Base-by-base conservation (phyloP, 306 rosid genomes). In the Fagus sylvatica region DNA sequence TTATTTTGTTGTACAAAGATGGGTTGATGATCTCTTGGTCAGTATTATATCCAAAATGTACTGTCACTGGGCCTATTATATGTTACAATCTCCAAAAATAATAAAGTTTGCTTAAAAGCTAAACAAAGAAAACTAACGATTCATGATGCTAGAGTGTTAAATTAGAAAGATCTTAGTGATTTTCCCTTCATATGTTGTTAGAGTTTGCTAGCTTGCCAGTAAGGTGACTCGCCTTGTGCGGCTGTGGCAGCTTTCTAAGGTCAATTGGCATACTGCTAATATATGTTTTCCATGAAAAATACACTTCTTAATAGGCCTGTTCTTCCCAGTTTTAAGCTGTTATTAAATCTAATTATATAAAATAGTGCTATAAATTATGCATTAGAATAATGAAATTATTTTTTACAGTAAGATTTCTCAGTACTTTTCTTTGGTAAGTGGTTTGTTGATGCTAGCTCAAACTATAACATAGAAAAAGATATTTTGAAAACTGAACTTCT, bases 1-100 rank as follows among this genome's bases (percentile, higher is more conserved):
- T 43, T 37, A 28, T 9, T 74, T 73, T 81, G 13, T 64, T 22
- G 41, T 69, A 72, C 1, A 72, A 39, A 17, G 70, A 73, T 40
- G 71, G 16, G 1, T 54, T 74, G 19, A 37, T 66, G 19, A 2
- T 65, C 32, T 65, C 71, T 65, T 36, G 39, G 28, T 65, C 46
- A 16, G 48, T 37, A 28, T 16, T 37, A 16, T 43, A 17, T 8
- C 7, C 71, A 65, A 37, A 10, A 65, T 39, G 9, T 65, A 4
- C 13, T 65, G 4, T 65, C 70, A 37, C 46, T n/a, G 46, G 30
- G n/a, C 48, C 70, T 39, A 16, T 39, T 17, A 65, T 15, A 64
- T 19, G 11, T 65, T 16, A 1, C 69, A 34, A 62, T 36, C 7
- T 34, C 69, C 36, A 34, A 33, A 16, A 7, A 6, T 13, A 33